These are phyloP conservation scores for Candolleomyces aberdarensis DNA, from an alignment of 768 basidiomycete species.

Conservation along the genomic window DNA sequence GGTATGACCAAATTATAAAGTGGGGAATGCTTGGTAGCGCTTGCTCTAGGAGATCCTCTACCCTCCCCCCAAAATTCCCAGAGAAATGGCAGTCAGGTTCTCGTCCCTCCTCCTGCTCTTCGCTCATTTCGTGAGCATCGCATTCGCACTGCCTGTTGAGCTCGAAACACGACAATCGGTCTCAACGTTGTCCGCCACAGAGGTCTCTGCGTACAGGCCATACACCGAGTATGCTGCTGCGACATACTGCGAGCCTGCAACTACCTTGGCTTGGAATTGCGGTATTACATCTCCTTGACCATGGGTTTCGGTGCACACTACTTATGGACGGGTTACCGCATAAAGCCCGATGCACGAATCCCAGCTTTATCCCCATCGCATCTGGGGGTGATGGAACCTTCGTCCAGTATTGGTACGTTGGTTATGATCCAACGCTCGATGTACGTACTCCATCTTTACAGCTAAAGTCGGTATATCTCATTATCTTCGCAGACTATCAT, in stretches of 20 bases:
- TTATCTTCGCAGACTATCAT: slow-evolving; percentile 26
- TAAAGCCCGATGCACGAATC: slow-evolving; percentile 7
- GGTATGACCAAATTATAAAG: too few species aligned
- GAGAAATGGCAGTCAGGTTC: not conserved
- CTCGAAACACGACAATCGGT: slow-evolving; percentile 24
- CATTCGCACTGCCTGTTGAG: slow-evolving; percentile 16
- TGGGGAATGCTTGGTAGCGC: too few species aligned
- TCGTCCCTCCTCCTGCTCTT: not conserved
- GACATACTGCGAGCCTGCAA: slow-evolving; percentile 42
- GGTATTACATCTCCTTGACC: slow-evolving; percentile 27
- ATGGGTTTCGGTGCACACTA: not conserved
- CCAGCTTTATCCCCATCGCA: slow-evolving; percentile 40
- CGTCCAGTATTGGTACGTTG: slow-evolving; percentile 47
- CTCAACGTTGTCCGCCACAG: slow-evolving; percentile 31
- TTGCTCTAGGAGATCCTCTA: slow-evolving; percentile 6
- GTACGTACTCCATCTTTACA: slow-evolving; percentile 11
- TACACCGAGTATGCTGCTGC: slow-evolving; percentile 48
- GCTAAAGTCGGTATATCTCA: not conserved
- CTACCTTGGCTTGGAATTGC: slow-evolving; percentile 49
- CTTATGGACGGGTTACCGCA: not conserved
- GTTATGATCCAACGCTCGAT: slow-evolving; percentile 31
- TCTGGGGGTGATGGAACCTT: slow-evolving; percentile 45
- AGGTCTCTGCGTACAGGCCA: slow-evolving; percentile 40
- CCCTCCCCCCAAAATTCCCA: not conserved
- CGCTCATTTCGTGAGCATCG: not conserved